These are phyloP conservation scores for Globisporangium carolinianum DNA, from an alignment of 352 stramenopile species.

Conservation along the genomic window DNA sequence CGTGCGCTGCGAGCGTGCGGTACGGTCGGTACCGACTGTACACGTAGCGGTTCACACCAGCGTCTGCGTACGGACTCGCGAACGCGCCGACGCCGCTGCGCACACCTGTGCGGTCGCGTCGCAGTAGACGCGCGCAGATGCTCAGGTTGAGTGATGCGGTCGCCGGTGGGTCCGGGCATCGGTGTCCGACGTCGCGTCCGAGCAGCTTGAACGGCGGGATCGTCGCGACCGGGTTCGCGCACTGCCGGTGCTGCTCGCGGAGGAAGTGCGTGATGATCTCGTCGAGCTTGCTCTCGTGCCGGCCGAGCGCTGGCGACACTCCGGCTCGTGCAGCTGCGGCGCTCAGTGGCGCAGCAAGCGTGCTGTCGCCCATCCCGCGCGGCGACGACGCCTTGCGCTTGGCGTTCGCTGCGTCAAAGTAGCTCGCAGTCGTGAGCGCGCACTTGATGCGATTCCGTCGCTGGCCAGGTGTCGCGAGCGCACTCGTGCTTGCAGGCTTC, in stretches of 20 bases:
- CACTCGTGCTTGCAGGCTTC: not conserved
- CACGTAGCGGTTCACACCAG: conserved; percentile 68
- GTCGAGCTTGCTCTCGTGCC: conserved; percentile 49
- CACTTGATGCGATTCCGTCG: conserved; percentile 27
- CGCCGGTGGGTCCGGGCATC: conserved; percentile 60
- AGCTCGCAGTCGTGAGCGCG: conserved; percentile 19
- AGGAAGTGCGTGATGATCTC: conserved; percentile 85
- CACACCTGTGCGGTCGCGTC: conserved; percentile 45
- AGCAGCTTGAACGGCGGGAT: conserved; percentile 82
- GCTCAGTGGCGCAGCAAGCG: not conserved
- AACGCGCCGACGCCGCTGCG: conserved; percentile 33
- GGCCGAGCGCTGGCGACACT: not conserved
- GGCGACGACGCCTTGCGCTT: conserved; percentile 9
- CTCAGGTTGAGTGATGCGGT: conserved; percentile 42
- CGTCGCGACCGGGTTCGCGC: conserved; percentile 78
- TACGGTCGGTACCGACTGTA: conserved; percentile 74
- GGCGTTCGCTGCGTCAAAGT: conserved; percentile 20
- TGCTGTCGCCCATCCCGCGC: conserved; percentile 1
- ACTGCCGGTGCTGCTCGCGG: conserved; percentile 85
- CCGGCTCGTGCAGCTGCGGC: not conserved
- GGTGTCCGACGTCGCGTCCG: conserved; percentile 44
- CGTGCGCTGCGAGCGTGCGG: conserved; percentile 47
- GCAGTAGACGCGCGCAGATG: conserved; percentile 54
- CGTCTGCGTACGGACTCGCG: conserved; percentile 46
- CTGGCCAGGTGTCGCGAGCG: conserved; percentile 4